These are phyloP conservation scores for Chlorophyllum brunneum DNA, from an alignment of 768 basidiomycete genomes.

Conservation along the genomic window DNA sequence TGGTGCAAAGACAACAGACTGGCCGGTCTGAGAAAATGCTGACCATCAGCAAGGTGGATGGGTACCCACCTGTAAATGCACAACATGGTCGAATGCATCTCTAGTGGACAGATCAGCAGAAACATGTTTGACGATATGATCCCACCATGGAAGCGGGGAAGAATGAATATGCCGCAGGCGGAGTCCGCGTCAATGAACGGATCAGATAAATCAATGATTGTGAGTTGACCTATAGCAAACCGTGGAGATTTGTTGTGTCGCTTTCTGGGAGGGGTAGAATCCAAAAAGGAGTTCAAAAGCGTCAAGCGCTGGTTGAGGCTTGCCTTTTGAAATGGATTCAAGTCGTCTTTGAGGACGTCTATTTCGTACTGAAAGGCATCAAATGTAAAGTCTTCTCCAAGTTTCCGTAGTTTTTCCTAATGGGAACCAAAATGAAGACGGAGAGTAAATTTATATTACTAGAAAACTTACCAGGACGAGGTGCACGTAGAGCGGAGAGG, in stretches of 20 bases:
- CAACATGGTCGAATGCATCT: too few species aligned
- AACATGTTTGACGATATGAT: too few species aligned
- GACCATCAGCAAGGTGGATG: too few species aligned
- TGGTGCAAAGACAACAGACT: too few species aligned
- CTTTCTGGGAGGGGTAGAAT: constrained; percentile 16
- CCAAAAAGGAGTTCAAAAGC: constrained; percentile 55
- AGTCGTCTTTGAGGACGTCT: constrained; percentile 40
- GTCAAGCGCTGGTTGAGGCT: constrained; percentile 63
- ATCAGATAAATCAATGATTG: constrained; percentile 69
- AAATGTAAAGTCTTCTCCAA: constrained; percentile 59
- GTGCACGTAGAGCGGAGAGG: constrained; percentile 68
- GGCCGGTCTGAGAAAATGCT: too few species aligned
- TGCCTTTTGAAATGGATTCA: constrained; percentile 53
- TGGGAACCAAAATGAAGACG: constrained; percentile 1
- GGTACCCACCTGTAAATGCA: too few species aligned
- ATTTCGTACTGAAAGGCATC: constrained; percentile 44
- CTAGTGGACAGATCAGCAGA: too few species aligned
- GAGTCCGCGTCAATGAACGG: constrained; percentile 66
- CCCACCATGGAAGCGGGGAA: too few species aligned
- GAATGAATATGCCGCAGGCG: too few species aligned
- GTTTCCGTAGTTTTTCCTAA: constrained; percentile 56
- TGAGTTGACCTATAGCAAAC: constrained; percentile 55
- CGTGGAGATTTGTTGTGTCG: constrained; percentile 22
- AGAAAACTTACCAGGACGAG: constrained; percentile 48
- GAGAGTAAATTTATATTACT: background rate